Evolutionary conservation across 345 rosid species (phyloP).

Genomic region (Eucalyptus tenuipes): DNA sequence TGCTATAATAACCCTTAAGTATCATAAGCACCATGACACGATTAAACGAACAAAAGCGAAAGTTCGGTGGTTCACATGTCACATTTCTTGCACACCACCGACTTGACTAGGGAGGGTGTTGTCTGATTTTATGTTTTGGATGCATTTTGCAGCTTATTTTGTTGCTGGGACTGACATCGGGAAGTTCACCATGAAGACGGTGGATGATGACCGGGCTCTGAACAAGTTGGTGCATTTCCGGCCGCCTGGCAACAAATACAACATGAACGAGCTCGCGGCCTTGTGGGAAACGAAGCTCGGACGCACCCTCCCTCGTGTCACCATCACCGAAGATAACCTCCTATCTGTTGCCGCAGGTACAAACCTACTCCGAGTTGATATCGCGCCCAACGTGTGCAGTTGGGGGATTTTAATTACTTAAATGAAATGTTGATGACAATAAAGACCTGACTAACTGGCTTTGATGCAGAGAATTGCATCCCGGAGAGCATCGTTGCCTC

Average conservation of each 20-base stretch:
- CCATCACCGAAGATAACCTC: conserved; percentile 35
- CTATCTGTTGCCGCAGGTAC: conserved; percentile 46
- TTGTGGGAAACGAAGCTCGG: conserved; percentile 62
- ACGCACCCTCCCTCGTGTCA: conserved; percentile 36
- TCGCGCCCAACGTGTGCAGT: background rate
- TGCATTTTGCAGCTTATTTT: conserved; percentile 38
- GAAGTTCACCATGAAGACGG: conserved; percentile 49
- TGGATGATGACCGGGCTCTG: conserved; percentile 39
- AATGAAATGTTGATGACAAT: background rate
- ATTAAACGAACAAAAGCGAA: background rate
- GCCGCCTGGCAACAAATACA: conserved; percentile 34
- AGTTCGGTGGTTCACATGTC: background rate
- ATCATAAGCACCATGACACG: background rate
- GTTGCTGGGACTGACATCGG: conserved; percentile 61
- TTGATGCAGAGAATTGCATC: conserved; percentile 32
- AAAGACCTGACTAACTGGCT: background rate
- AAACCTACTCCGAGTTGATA: background rate
- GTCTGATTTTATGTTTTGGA: background rate
- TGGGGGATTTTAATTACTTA: background rate
- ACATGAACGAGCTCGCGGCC: conserved; percentile 59
- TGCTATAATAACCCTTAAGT: background rate
- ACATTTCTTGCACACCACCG: background rate
- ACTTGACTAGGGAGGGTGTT: background rate
- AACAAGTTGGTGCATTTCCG: conserved; percentile 53
- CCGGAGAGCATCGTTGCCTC: conserved; percentile 60